Conservation (phyloP, 805 yeast genomes). For the Clavispora asparagi region DNA sequence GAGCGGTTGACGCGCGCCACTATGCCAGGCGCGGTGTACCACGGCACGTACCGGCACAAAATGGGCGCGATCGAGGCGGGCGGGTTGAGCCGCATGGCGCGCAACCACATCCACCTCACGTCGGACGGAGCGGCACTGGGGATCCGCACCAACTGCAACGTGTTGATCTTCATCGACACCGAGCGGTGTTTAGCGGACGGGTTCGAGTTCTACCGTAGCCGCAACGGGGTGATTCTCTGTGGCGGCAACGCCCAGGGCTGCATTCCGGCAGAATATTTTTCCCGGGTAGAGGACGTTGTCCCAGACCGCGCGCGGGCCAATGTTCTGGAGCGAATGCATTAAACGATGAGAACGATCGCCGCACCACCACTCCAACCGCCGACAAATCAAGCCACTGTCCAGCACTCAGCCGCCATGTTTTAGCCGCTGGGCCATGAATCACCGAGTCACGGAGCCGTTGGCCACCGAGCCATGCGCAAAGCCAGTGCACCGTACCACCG, state of each 20-base stretch:
- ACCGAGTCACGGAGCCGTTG: too few relatives aligned
- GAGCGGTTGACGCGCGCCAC: conserved; percentile 32
- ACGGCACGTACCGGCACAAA: conserved; percentile 64
- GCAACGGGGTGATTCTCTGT: conserved; percentile 71
- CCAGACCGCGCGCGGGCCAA: not conserved
- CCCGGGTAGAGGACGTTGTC: not conserved
- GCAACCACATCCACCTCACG: conserved; percentile 88
- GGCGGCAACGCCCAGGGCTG: conserved; percentile 55
- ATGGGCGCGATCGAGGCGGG: conserved; percentile 46
- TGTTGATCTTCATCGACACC: conserved; percentile 60
- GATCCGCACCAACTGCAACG: conserved; percentile 52
- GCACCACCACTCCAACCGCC: too few relatives aligned
- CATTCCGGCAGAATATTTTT: conserved; percentile 42
- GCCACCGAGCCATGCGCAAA: too few relatives aligned
- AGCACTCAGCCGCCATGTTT: too few relatives aligned
- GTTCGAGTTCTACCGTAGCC: conserved; percentile 53
- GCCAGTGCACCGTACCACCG: too few relatives aligned
- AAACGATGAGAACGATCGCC: too few relatives aligned
- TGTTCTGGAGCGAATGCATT: too few relatives aligned
- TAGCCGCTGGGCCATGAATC: too few relatives aligned
- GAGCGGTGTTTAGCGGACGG: conserved; percentile 39
- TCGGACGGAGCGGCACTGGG: conserved; percentile 62
- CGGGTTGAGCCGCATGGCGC: conserved; percentile 61
- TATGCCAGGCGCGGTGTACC: conserved; percentile 57
- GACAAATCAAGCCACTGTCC: too few relatives aligned